A percentile compares a stretch with the other conserved stretches of the same genome.
These are phyloP conservation scores for Camelina sativa DNA, from an alignment of 345 rosid genomes.

Conservation along the genomic window DNA sequence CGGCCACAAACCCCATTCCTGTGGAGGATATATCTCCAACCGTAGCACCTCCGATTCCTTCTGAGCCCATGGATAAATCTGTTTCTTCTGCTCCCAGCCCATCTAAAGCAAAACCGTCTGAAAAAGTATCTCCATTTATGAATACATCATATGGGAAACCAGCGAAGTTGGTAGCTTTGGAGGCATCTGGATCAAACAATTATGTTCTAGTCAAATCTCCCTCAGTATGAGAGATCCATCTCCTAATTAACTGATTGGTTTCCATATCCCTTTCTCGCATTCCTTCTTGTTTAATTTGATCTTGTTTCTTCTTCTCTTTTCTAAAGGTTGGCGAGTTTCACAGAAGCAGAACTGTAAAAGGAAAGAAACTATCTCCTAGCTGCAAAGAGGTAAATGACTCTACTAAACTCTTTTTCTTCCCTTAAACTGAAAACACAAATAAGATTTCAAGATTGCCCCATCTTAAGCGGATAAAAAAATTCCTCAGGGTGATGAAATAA, in stretches of 20 bases:
- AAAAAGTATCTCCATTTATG: slow-evolving; percentile 62
- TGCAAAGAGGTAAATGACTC: slow-evolving; percentile 67
- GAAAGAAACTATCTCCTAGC: slow-evolving; percentile 71
- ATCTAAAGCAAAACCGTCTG: slow-evolving; percentile 58
- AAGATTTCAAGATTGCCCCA: not conserved
- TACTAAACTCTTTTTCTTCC: slow-evolving; percentile 1
- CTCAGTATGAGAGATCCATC: slow-evolving; percentile 55
- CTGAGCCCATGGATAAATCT: slow-evolving; percentile 70
- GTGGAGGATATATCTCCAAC: slow-evolving; percentile 64
- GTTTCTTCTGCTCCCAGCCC: slow-evolving; percentile 51
- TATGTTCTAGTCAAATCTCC: slow-evolving; percentile 80
- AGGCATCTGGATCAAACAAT: slow-evolving; percentile 72
- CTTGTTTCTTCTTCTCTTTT: slow-evolving; percentile 24
- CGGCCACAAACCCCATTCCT: slow-evolving; percentile 47
- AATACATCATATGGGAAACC: slow-evolving; percentile 70
- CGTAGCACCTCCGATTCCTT: slow-evolving; percentile 80
- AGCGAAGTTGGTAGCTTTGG: slow-evolving; percentile 75
- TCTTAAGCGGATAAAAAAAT: not conserved
- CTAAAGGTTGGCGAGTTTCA: slow-evolving; percentile 79
- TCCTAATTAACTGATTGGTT: slow-evolving; percentile 5
- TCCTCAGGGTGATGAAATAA: slow-evolving; percentile 75
- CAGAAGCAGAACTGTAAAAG: slow-evolving; percentile 76
- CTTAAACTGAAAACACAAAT: not conserved
- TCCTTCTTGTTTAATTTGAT: slow-evolving; percentile 9
- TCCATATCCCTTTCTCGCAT: slow-evolving; percentile 1